phyloP scores from a whole-genome alignment of 2,329 filamentous ascomycete species.

The Calonectria fujianensis region DNA sequence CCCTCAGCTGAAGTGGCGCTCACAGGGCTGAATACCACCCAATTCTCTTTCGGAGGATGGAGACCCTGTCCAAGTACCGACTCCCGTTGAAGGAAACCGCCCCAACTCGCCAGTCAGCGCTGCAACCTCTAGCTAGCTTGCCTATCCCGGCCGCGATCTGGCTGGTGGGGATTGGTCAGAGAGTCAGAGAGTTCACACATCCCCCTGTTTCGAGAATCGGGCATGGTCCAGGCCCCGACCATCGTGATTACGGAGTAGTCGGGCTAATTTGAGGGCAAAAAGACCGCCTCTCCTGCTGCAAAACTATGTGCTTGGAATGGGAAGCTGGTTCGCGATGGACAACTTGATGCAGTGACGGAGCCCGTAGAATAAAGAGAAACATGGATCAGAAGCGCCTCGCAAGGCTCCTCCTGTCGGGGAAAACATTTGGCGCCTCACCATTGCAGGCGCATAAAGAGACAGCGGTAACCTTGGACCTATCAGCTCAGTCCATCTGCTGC shows the following conservation, averaged over 20 bases:
- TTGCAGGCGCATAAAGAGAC: slow-evolving; percentile 13
- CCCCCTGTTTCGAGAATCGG: slow-evolving; percentile 32
- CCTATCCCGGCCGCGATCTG: slow-evolving; percentile 4
- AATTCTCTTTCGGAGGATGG: not conserved
- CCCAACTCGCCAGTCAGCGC: slow-evolving; percentile 10
- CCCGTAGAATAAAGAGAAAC: not conserved
- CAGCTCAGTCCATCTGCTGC: slow-evolving; percentile 10
- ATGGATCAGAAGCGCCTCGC: not conserved
- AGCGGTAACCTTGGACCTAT: slow-evolving; percentile 11
- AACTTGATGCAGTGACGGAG: not conserved
- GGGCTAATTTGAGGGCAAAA: not conserved
- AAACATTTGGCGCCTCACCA: slow-evolving; percentile 2
- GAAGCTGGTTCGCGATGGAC: not conserved
- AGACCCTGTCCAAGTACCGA: slow-evolving; percentile 26
- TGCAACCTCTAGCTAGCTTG: slow-evolving; percentile 13
- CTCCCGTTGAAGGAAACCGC: slow-evolving; percentile 25
- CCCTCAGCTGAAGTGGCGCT: not conserved
- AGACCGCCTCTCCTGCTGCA: not conserved
- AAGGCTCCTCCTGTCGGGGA: not conserved
- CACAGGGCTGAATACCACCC: slow-evolving; percentile 23
- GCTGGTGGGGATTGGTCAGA: slow-evolving; percentile 15
- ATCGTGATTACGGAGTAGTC: slow-evolving; percentile 7
- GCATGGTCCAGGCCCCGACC: slow-evolving; percentile 5
- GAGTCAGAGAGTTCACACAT: slow-evolving; percentile 7
- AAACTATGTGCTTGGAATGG: not conserved